A percentile compares a stretch with the other conserved stretches of the same genome.
Evolutionary conservation across 2,329 filamentous ascomycete species (phyloP).

Genomic region (Sclerotinia borealis): DNA sequence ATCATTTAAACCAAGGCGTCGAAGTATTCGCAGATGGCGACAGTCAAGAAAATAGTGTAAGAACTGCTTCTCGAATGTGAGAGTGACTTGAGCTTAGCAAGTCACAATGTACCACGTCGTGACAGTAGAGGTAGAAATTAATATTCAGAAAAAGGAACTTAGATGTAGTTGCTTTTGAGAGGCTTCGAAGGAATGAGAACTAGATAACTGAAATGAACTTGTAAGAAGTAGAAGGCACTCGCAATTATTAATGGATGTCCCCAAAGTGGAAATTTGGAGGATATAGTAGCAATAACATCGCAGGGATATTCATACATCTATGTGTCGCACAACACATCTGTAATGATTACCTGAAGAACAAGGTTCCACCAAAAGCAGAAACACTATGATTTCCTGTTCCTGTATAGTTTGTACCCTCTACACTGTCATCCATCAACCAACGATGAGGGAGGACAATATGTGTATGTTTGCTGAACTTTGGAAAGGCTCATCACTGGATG

Average conservation of each 20-base stretch:
- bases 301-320: not conserved
- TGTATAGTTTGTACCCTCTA: not conserved
- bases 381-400: not conserved
- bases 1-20: not conserved
- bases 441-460: not conserved
- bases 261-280: not conserved
- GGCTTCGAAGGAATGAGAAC: not conserved
- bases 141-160: not conserved
- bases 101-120: not conserved
- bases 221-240: not conserved
- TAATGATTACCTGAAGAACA: not conserved
- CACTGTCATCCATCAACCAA: not conserved
- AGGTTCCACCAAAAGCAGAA: not conserved
- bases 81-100: not conserved
- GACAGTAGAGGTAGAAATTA: not conserved
- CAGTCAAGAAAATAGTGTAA: not conserved
- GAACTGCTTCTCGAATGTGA: not conserved
- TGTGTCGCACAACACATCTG: not conserved
- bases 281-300: not conserved
- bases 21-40: not conserved
- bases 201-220: not conserved
- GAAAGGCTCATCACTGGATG: constrained; percentile 7
- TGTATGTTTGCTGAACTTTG: not conserved
- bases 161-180: not conserved
- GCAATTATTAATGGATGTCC: not conserved